Evolutionary conservation across 2,329 filamentous ascomycete genomes (phyloP), one percentile per base, ranked within the genome.

Genomic region (Calonectria henricotiae): DNA sequence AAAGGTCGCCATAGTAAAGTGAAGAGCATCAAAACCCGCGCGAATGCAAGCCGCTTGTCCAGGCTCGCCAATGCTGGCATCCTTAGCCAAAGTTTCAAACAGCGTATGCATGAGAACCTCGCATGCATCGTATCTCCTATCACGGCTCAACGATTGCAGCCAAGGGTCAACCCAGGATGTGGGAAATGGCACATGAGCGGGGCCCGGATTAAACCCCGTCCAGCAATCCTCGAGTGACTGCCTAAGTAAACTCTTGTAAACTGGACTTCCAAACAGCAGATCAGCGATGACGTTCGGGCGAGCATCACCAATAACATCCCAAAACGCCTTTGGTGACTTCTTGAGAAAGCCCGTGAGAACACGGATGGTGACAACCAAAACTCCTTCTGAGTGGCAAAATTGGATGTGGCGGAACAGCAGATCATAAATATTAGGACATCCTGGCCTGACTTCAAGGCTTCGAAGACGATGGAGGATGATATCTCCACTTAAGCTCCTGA

Each of bases 231-330:
- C 85, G 49, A 91, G 84, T 15, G 91, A 91, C 72, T 91, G 89
- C 9, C 85, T 82, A 13, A 95, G 86, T 7, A 93, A 80, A n/a
- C 83, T 83, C 39, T 87, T 87, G 75, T 93, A 90, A 4, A 89
- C 86, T 8, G 91, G 91, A 71, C 93, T 95, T 69, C 89, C 89
- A 76, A 96, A 94, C 49, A 98, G 89, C 73, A 95, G 89, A 79
- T 98, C 95, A n/a, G 94, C 90, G 58, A 98, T 90, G 39, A 92
- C 90, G 47, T 91, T 91, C 3, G 94, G 92, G 0, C 93, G 92
- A 62, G 96, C 94, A 35, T 94, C 90, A 62, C 93, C 92, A 83
- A 97, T 92, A 1, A 94, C 92, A 76, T 94, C 92, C 96, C 96
- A 98, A 76, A 98, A 96, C 51, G 93, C 93, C 65, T 89, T 89